phyloP scores from a whole-genome alignment of 192 early-diverging fungal genomes.

The Powellomyces hirtus region DNA sequence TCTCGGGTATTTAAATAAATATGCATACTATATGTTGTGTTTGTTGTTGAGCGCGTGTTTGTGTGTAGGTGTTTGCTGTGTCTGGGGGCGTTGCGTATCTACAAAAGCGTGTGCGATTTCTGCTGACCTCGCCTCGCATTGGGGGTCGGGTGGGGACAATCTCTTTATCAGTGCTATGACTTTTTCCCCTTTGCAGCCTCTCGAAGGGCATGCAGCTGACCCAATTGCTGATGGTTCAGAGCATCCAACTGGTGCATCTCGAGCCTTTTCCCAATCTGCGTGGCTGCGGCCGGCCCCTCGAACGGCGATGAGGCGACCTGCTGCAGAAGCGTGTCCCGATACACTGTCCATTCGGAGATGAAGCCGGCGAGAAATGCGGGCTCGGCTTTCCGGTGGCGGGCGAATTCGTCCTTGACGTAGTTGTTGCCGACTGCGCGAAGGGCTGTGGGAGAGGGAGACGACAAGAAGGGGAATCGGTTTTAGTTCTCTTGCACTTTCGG shows the following conservation, averaged over 20 bases:
- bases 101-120: too few species aligned
- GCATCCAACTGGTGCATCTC: not conserved
- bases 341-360: constrained; percentile 13
- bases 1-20: too few species aligned
- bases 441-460: not conserved
- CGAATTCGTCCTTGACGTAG: constrained; percentile 30
- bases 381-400: constrained; percentile 24
- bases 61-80: too few species aligned
- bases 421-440: constrained; percentile 21
- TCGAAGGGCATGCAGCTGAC: constrained; percentile 22
- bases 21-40: too few species aligned
- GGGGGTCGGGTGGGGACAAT: too few species aligned
- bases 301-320: not conserved
- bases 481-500: not conserved
- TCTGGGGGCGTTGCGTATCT: too few species aligned
- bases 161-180: too few species aligned
- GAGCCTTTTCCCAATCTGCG: constrained; percentile 12
- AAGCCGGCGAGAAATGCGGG: constrained; percentile 21
- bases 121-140: too few species aligned
- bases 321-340: constrained; percentile 12
- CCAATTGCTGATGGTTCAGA: constrained; percentile 21
- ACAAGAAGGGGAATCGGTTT: not conserved
- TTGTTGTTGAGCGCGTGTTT: too few species aligned
- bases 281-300: not conserved
- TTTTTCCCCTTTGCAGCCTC: too few species aligned